Conservation (phyloP, 805 yeast genomes). For the Candida ortonii region DNA sequence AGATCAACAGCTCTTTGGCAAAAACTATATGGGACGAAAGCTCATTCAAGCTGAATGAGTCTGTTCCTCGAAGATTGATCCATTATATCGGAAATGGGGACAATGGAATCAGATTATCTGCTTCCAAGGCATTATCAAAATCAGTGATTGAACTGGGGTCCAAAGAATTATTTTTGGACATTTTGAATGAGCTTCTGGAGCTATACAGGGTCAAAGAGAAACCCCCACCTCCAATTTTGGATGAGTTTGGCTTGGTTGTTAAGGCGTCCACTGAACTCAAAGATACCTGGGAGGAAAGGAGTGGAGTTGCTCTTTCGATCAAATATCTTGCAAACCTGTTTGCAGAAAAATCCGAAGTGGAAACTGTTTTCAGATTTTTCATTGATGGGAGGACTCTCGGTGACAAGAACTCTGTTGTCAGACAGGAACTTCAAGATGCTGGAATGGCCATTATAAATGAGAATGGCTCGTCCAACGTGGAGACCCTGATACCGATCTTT, state of each 20-base stretch:
- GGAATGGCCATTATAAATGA: slow-evolving; percentile 68
- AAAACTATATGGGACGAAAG: slow-evolving; percentile 84
- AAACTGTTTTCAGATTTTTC: slow-evolving; percentile 58
- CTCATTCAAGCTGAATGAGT: slow-evolving; percentile 42
- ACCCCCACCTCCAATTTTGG: slow-evolving; percentile 76
- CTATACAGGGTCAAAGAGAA: slow-evolving; percentile 58
- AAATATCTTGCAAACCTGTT: slow-evolving; percentile 52
- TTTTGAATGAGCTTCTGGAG: slow-evolving; percentile 46
- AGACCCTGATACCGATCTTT: slow-evolving; percentile 74
- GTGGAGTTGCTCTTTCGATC: slow-evolving; percentile 73
- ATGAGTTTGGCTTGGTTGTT: slow-evolving; percentile 75
- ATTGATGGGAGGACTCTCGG: slow-evolving; percentile 61
- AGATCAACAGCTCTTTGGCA: slow-evolving; percentile 61
- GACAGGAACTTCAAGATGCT: slow-evolving; percentile 85
- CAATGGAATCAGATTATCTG: slow-evolving; percentile 67
- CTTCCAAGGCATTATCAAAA: slow-evolving; percentile 68
- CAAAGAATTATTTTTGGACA: slow-evolving; percentile 26
- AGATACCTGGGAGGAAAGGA: slow-evolving; percentile 83
- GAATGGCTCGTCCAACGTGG: slow-evolving; percentile 69
- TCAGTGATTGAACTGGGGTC: slow-evolving; percentile 40
- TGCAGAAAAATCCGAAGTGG: slow-evolving; percentile 41
- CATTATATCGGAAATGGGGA: slow-evolving; percentile 51
- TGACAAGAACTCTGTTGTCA: slow-evolving; percentile 68
- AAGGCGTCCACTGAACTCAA: slow-evolving; percentile 56
- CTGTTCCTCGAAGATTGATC: slow-evolving; percentile 47